Conservation (phyloP, 2,329 filamentous ascomycete genomes). For the Fusarium aywerte region DNA sequence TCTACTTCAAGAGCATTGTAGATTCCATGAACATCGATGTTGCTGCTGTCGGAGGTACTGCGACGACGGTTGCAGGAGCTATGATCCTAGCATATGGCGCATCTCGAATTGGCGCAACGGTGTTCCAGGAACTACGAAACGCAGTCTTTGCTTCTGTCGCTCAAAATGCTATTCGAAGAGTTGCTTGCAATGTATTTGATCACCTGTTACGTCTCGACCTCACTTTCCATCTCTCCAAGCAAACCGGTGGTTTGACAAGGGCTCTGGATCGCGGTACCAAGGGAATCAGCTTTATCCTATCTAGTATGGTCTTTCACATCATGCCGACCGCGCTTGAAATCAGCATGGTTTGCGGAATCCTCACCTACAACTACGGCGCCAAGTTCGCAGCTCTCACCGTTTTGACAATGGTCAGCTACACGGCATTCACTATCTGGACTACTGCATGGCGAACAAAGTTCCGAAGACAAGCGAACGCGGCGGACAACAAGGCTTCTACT, state of each 20-base stretch:
- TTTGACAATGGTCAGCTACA: conserved; percentile 91
- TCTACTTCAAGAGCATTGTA: conserved; percentile 98
- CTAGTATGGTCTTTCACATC: conserved; percentile 98
- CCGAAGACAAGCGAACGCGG: conserved; percentile 91
- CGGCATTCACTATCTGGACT: conserved; percentile 95
- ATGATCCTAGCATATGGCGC: conserved; percentile 95
- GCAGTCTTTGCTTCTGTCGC: conserved; percentile 97
- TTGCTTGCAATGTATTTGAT: conserved; percentile 91
- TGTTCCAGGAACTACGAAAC: conserved; percentile 94
- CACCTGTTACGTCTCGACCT: conserved; percentile 90
- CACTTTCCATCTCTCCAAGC: conserved; percentile 91
- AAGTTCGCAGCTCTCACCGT: conserved; percentile 93
- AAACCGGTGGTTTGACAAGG: conserved; percentile 92
- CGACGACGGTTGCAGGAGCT: conserved; percentile 86
- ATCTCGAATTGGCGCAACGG: conserved; percentile 85
- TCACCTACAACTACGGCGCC: conserved; percentile 94
- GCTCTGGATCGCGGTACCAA: conserved; percentile 98
- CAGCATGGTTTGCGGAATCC: conserved; percentile 91
- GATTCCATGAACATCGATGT: conserved; percentile 98
- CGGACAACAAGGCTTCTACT: conserved; percentile 94
- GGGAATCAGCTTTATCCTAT: conserved; percentile 95
- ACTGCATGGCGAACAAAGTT: conserved; percentile 98
- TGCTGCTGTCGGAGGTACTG: conserved; percentile 85
- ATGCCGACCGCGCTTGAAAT: conserved; percentile 95
- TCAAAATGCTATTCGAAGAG: conserved; percentile 92